Evolutionary conservation across 805 yeast genomes (phyloP).

Genomic region (Candida cerambycidarum): DNA sequence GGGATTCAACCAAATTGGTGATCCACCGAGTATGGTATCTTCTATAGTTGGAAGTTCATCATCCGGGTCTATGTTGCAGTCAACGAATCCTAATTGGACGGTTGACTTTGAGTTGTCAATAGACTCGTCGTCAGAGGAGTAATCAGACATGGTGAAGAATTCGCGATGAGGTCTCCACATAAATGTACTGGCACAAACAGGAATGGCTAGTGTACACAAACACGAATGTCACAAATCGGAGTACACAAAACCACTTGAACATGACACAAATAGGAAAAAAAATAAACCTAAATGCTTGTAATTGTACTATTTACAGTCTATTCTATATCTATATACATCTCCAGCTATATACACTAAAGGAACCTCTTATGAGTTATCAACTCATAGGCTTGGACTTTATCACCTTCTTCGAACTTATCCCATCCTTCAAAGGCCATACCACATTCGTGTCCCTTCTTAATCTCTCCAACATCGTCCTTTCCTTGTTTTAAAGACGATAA

Average conservation of each 20-base stretch:
- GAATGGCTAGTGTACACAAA: not conserved
- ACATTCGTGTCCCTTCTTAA: slow-evolving; percentile 85
- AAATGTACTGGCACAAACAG: too few relatives aligned
- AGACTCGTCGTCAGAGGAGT: slow-evolving; percentile 54
- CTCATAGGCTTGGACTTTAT: slow-evolving; percentile 70
- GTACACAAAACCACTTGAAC: not conserved
- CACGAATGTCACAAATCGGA: too few relatives aligned
- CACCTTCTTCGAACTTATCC: slow-evolving; percentile 73
- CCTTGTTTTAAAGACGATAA: slow-evolving; percentile 75
- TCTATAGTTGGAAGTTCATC: slow-evolving; percentile 39
- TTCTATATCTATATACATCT: slow-evolving; percentile 20
- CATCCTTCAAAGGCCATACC: slow-evolving; percentile 74
- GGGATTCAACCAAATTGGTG: slow-evolving; percentile 62
- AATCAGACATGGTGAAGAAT: slow-evolving; percentile 37
- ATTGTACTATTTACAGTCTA: slow-evolving; percentile 3
- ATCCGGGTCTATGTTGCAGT: slow-evolving; percentile 41
- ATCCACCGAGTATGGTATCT: slow-evolving; percentile 83
- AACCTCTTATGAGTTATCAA: slow-evolving; percentile 47
- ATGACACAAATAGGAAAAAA: not conserved
- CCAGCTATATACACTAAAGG: too few relatives aligned
- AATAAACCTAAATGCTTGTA: not conserved
- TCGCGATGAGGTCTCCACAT: not conserved
- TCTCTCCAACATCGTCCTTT: slow-evolving; percentile 75
- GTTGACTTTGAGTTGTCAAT: not conserved
- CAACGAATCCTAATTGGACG: slow-evolving; percentile 64